phyloP scores from a whole-genome alignment of 2,329 filamentous ascomycete species.

The Claviceps pusilla region DNA sequence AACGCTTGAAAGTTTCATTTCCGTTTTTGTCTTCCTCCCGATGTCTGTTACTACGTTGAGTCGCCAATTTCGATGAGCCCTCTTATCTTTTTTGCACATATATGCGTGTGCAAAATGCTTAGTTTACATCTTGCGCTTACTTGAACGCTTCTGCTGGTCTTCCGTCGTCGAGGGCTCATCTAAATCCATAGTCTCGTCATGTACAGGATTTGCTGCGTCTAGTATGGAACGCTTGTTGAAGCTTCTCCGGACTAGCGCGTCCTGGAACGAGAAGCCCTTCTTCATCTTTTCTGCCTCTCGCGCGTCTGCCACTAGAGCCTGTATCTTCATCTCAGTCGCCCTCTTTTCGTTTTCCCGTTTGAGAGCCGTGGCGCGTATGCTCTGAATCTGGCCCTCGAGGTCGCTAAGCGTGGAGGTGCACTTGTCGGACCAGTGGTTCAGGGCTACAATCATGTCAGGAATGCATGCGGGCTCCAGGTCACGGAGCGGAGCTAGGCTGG shows the following conservation, averaged over 20 bases:
- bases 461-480: constrained; percentile 67
- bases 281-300: constrained; percentile 27
- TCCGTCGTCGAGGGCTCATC: constrained; percentile 35
- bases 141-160: constrained; percentile 35
- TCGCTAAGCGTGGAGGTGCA: constrained; percentile 60
- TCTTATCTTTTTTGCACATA: background rate
- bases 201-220: constrained; percentile 26
- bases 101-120: background rate
- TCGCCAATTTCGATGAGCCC: background rate
- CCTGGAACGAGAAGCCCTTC: constrained; percentile 12
- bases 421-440: constrained; percentile 63
- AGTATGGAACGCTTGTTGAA: constrained; percentile 24
- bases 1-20: background rate
- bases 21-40: background rate
- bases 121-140: constrained; percentile 38
- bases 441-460: constrained; percentile 48
- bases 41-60: background rate
- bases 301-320: constrained; percentile 32
- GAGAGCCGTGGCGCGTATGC: constrained; percentile 45
- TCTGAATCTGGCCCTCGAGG: constrained; percentile 59
- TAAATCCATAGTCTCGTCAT: constrained; percentile 40
- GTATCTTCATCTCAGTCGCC: constrained; percentile 31
- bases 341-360: constrained; percentile 35
- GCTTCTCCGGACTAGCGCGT: constrained; percentile 13
- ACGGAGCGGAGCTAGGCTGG: constrained; percentile 68